Evolutionary conservation across 2,329 filamentous ascomycete species (phyloP), one percentile per base, ranked within the genome.

Genomic region (Simplicillium aogashimaense): DNA sequence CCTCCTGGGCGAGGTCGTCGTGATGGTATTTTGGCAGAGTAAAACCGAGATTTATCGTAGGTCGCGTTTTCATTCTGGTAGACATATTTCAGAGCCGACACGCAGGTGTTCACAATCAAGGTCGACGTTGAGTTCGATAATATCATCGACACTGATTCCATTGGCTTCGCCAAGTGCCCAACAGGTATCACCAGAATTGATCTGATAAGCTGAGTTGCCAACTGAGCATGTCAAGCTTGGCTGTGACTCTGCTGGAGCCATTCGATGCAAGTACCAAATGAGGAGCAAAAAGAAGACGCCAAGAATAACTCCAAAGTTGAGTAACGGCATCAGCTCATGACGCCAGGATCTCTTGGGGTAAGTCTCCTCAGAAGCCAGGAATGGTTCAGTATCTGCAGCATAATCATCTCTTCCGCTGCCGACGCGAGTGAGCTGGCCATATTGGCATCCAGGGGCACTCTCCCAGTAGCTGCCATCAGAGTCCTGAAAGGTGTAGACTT

Each of bases 251-350:
- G 47, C 34, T 11, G 50, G 50, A 0, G 59, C 50, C 3, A 53
- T 54, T 40, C 54, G 50, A 42, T 59, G 54, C 14, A 74, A 56
- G 52, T 66, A 67, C 66, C 67, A 74, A 43, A 70, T 65, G 34
- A 78, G 48, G 14, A 66, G 52, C 29, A 77, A 50, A 36, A 78
- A 54, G 43, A 66, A 70, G 13, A 76, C 49, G 4, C 72, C 59
- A 39, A 75, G 61, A 29, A 78, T 53, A 44, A 77, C 54, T 40
- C 71, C 72, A 55, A 77, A 78, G 51, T 76, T 76, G 50, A 78
- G 60, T 46, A 78, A 58, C n/a, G 70, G 70, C 59, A 64, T 66
- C 58, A 72, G 59, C 43, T 72, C 67, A 29, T 65, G 63, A 25
- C 74, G 64, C 66, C 73, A 70, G 6, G 73, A 69, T 28, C 58